Evolutionary conservation across 352 stramenopile species (phyloP).

Genomic region (Phytophthora meadii): DNA sequence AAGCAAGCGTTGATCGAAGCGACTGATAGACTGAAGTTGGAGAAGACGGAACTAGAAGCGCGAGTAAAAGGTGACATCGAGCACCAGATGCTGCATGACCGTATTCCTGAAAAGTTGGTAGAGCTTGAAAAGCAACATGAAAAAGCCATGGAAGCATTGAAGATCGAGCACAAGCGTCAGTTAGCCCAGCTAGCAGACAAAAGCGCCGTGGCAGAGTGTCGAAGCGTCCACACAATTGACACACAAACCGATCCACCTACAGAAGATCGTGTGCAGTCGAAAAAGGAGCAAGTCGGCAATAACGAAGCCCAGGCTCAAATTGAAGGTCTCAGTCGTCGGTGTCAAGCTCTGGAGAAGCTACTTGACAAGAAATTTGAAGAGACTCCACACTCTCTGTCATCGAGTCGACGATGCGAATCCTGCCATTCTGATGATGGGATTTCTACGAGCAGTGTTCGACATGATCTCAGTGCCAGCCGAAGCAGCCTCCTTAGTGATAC

Average conservation of each 20-base stretch:
- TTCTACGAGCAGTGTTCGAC: conserved; percentile 15
- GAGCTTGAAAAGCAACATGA: conserved; percentile 28
- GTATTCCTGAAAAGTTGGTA: conserved; percentile 11
- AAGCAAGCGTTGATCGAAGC: conserved; percentile 14
- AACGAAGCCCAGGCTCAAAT: conserved; percentile 36
- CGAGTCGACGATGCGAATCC: conserved; percentile 33
- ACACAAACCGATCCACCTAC: conserved; percentile 30
- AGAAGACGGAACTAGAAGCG: conserved; percentile 15
- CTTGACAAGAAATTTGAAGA: conserved; percentile 70
- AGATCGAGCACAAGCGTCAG: conserved; percentile 31
- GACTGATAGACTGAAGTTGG: conserved; percentile 13
- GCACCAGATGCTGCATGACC: conserved; percentile 13
- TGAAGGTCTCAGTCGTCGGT: conserved; percentile 53
- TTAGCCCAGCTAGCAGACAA: conserved; percentile 26
- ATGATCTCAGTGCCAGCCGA: conserved; percentile 26
- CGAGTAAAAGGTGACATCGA: conserved; percentile 18
- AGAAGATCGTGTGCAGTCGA: conserved; percentile 5
- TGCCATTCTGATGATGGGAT: conserved; percentile 36
- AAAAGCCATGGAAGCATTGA: conserved; percentile 20
- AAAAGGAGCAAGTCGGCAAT: conserved; percentile 1
- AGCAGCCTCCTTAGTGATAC: conserved; percentile 23
- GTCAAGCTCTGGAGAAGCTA: conserved; percentile 57
- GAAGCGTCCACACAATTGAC: conserved; percentile 11
- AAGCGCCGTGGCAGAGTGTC: conserved; percentile 17
- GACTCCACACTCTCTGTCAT: conserved; percentile 25